Percentiles rank a stretch among this genome's conserved stretches.
These are phyloP conservation scores for Acacia melanoxylon DNA, from an alignment of 306 rosid species.

Conservation along the genomic window DNA sequence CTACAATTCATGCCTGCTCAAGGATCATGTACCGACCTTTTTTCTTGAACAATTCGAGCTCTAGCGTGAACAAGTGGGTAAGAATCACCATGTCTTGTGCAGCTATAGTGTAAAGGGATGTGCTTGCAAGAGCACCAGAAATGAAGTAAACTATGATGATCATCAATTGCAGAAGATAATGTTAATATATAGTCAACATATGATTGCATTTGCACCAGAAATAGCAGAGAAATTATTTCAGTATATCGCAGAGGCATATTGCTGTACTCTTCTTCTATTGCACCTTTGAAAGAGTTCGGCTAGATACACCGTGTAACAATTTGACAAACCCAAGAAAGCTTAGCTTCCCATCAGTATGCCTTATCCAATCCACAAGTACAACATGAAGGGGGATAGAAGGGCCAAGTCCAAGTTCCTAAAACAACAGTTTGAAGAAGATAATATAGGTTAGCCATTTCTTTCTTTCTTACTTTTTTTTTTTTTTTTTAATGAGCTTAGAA, in stretches of 20 bases:
- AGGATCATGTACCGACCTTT: conserved; percentile 14
- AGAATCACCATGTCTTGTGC: neutral
- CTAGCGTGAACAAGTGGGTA: conserved; percentile 13
- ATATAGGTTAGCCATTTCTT: neutral
- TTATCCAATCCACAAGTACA: conserved; percentile 71
- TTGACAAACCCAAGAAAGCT: conserved; percentile 76
- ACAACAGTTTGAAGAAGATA: conserved; percentile 1
- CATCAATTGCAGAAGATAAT: conserved; percentile 7
- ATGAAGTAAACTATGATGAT: neutral
- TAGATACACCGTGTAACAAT: conserved; percentile 62
- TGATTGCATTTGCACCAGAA: conserved; percentile 8
- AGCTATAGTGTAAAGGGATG: neutral
- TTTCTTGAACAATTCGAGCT: neutral
- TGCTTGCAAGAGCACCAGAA: no score
- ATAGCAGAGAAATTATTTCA: neutral
- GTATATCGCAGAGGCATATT: neutral
- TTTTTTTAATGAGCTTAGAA: neutral
- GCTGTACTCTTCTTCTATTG: conserved; percentile 28
- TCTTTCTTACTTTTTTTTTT: neutral
- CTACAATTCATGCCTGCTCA: conserved; percentile 33
- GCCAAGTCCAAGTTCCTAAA: conserved; percentile 75
- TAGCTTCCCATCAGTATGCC: conserved; percentile 74
- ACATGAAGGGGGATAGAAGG: conserved; percentile 69
- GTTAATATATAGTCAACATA: conserved; percentile 4
- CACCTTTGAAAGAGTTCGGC: conserved; percentile 52